Conservation (phyloP, 164 flowering plant genomes). For the Warburgia ugandensis region DNA sequence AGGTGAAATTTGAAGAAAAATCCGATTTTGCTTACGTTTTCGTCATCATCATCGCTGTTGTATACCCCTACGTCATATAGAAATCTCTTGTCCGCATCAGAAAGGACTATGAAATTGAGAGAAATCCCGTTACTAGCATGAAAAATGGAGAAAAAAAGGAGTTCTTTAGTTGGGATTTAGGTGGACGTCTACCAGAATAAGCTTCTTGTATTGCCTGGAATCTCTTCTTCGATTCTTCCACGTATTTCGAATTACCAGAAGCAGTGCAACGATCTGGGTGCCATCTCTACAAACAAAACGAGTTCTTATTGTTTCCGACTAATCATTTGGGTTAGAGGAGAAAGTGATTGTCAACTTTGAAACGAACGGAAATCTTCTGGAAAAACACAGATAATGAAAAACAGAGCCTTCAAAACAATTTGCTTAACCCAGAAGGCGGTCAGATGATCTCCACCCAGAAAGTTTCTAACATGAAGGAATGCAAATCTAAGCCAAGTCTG, state of each 20-base stretch:
- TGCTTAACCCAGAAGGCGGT: too few relatives aligned
- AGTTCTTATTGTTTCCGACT: too few relatives aligned
- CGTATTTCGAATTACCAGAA: conserved; percentile 54
- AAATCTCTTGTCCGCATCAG: conserved; percentile 74
- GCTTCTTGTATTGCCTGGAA: conserved; percentile 93
- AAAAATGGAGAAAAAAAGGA: not conserved
- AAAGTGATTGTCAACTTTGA: too few relatives aligned
- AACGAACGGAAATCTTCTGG: too few relatives aligned
- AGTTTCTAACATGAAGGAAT: too few relatives aligned
- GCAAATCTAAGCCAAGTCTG: too few relatives aligned
- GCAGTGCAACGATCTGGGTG: conserved; percentile 91
- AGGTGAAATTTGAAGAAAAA: not conserved
- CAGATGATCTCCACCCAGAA: too few relatives aligned
- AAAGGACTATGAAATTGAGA: conserved; percentile 46
- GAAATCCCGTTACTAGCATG: conserved; percentile 2
- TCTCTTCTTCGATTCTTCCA: conserved; percentile 82
- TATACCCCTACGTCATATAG: conserved; percentile 87
- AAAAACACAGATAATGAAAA: too few relatives aligned
- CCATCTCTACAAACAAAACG: conserved; percentile 55
- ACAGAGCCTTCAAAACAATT: too few relatives aligned
- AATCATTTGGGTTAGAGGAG: too few relatives aligned
- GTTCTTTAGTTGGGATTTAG: not conserved
- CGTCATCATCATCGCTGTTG: conserved; percentile 64
- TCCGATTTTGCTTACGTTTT: conserved; percentile 30
- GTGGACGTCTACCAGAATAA: conserved; percentile 58